Evolutionary conservation across 768 basidiomycete species (phyloP).

Genomic region (Panellus pusillus): DNA sequence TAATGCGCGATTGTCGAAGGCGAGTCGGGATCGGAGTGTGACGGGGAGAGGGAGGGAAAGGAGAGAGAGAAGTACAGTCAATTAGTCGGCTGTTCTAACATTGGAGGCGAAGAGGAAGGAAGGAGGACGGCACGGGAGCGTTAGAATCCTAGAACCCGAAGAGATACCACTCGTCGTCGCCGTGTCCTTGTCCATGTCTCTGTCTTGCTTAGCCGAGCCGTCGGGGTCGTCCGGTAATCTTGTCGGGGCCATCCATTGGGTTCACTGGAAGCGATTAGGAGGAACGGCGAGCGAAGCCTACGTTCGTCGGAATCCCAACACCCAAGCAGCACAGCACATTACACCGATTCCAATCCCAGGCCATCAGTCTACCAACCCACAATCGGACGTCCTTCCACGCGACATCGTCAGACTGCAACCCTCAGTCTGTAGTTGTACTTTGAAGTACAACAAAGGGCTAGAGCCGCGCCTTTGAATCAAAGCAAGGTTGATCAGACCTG

Average conservation of each 20-base stretch:
- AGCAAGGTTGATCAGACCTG: slow-evolving; percentile 45
- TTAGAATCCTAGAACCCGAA: slow-evolving; percentile 24
- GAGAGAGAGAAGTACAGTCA: slow-evolving; percentile 30
- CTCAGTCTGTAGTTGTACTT: slow-evolving; percentile 9
- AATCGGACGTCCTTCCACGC: neutral
- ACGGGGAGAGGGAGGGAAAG: slow-evolving; percentile 41
- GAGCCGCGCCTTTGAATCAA: slow-evolving; percentile 14
- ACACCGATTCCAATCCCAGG: slow-evolving; percentile 1
- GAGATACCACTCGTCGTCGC: slow-evolving; percentile 31
- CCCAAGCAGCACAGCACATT: neutral
- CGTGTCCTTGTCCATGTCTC: slow-evolving; percentile 19
- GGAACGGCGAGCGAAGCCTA: slow-evolving; percentile 22
- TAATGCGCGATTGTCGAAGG: slow-evolving; percentile 31
- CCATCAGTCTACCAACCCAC: neutral
- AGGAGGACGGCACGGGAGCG: slow-evolving; percentile 39
- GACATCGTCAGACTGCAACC: slow-evolving; percentile 10
- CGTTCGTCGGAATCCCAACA: slow-evolving; percentile 16
- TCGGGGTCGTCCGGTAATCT: neutral
- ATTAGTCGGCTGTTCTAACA: slow-evolving; percentile 49
- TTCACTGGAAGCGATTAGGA: slow-evolving; percentile 32
- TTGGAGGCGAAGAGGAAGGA: slow-evolving; percentile 38
- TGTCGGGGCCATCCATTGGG: slow-evolving; percentile 5
- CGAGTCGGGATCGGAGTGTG: slow-evolving; percentile 35
- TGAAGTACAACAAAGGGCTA: slow-evolving; percentile 1
- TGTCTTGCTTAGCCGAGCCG: slow-evolving; percentile 3